phyloP scores from a whole-genome alignment of 495 filamentous ascomycete genomes.

The Recurvomyces mirabilis region DNA sequence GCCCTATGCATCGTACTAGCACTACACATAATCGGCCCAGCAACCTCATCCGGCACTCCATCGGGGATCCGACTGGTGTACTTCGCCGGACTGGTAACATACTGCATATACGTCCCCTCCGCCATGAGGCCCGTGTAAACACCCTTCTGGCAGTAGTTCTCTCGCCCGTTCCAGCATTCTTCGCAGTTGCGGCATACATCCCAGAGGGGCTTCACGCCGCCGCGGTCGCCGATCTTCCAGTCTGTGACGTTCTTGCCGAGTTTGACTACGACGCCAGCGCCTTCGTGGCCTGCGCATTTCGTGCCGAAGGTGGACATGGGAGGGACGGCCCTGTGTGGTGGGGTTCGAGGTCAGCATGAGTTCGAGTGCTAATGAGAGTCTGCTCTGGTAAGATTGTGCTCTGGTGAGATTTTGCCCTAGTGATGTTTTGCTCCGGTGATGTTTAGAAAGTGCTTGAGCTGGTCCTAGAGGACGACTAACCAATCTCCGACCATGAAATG shows the following conservation, averaged over 20 bases:
- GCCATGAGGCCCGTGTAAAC: slow-evolving; percentile 28
- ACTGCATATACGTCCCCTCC: slow-evolving; percentile 33
- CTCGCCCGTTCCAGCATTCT: slow-evolving; percentile 32
- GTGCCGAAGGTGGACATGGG: slow-evolving; percentile 39
- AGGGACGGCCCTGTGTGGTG: slow-evolving; percentile 35
- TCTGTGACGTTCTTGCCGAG: slow-evolving; percentile 41
- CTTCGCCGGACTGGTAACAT: slow-evolving; percentile 33
- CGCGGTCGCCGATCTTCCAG: slow-evolving; percentile 48
- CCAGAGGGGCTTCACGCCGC: slow-evolving; percentile 45
- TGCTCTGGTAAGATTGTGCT: neutral
- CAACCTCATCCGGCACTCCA: slow-evolving; percentile 33
- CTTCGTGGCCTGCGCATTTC: slow-evolving; percentile 45
- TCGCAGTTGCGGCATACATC: slow-evolving; percentile 43
- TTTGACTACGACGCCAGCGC: slow-evolving; percentile 45
- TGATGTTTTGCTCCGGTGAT: neutral
- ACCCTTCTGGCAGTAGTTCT: slow-evolving; percentile 30
- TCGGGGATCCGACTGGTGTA: slow-evolving; percentile 36
- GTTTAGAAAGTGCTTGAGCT: neutral
- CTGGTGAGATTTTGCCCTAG: neutral
- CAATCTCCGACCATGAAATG: slow-evolving; percentile 33
- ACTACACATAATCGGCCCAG: slow-evolving; percentile 39
- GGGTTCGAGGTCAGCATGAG: slow-evolving; percentile 29
- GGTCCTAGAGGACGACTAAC: slow-evolving; percentile 14
- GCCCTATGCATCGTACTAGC: slow-evolving; percentile 34
- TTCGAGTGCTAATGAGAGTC: slow-evolving; percentile 1